phyloP scores from a whole-genome alignment of 2,329 filamentous ascomycete genomes.

The Trichoderma sp. region DNA sequence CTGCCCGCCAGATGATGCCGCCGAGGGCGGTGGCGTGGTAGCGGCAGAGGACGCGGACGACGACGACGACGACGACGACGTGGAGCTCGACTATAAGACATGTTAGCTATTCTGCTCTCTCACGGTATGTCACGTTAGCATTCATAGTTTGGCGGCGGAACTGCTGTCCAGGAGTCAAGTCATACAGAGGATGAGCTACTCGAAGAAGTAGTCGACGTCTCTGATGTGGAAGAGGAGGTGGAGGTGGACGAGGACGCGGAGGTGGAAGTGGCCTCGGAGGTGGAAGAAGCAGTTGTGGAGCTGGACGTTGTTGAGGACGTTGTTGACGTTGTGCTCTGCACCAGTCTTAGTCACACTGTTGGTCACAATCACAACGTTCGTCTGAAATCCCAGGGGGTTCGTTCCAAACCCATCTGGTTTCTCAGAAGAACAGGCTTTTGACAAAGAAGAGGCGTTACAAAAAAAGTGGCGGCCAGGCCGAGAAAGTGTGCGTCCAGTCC shows the following conservation, averaged over 20 bases:
- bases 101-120: constrained; percentile 15
- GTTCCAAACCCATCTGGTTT: constrained; percentile 35
- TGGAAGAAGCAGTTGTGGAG: constrained; percentile 34
- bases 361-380: constrained; percentile 37
- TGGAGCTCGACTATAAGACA: constrained; percentile 27
- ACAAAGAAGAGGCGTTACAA: constrained; percentile 25
- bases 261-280: constrained; percentile 35
- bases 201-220: constrained; percentile 31
- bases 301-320: constrained; percentile 33
- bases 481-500: constrained; percentile 23
- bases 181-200: constrained; percentile 48
- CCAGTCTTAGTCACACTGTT: constrained; percentile 42
- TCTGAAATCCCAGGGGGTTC: constrained; percentile 35
- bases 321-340: constrained; percentile 40
- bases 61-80: background rate
- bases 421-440: constrained; percentile 31
- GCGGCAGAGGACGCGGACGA: background rate
- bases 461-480: constrained; percentile 8
- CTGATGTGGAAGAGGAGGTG: constrained; percentile 30
- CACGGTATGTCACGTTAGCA: constrained; percentile 6
- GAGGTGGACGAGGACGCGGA: background rate
- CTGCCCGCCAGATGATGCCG: constrained; percentile 42
- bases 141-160: constrained; percentile 6
- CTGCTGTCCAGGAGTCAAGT: constrained; percentile 30
- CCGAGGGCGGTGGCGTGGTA: background rate